phyloP scores from a whole-genome alignment of 768 basidiomycete genomes.

The Naematelia aurantialba region DNA sequence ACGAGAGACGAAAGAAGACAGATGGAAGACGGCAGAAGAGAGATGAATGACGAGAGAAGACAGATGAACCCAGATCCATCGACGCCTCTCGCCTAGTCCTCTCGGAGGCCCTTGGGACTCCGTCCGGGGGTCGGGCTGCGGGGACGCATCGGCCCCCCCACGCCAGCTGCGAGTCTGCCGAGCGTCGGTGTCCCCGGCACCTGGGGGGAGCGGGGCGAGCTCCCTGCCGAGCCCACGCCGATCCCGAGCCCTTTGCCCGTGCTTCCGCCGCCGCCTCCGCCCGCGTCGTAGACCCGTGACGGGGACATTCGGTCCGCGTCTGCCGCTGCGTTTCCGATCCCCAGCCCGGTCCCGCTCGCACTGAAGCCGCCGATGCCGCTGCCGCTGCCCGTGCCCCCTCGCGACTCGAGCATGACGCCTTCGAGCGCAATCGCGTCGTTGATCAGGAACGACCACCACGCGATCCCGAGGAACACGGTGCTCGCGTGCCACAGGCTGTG shows the following conservation, averaged over 20 bases:
- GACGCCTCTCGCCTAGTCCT: not conserved
- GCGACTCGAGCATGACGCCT: slow-evolving; percentile 12
- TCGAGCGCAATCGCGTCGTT: slow-evolving; percentile 36
- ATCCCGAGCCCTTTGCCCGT: not conserved
- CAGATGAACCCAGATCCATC: too few relatives aligned
- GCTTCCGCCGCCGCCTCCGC: not conserved
- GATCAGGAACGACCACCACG: slow-evolving; percentile 74
- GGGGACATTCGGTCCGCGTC: too few relatives aligned
- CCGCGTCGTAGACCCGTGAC: too few relatives aligned
- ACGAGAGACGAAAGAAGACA: too few relatives aligned
- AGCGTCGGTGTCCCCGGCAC: not conserved
- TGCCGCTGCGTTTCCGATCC: too few relatives aligned
- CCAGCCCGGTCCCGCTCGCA: not conserved
- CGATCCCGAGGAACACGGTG: slow-evolving; percentile 69
- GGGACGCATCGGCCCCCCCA: not conserved
- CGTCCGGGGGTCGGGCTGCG: not conserved
- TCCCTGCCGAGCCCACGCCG: not conserved
- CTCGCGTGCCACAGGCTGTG: slow-evolving; percentile 89
- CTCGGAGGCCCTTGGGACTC: not conserved
- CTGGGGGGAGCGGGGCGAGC: not conserved
- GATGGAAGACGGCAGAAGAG: too few relatives aligned
- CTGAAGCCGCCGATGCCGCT: not conserved
- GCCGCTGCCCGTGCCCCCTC: not conserved
- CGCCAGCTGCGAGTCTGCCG: not conserved
- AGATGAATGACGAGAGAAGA: too few relatives aligned